Evolutionary conservation across 2,329 filamentous ascomycete species (phyloP).

Genomic region (Fusarium circinatum): DNA sequence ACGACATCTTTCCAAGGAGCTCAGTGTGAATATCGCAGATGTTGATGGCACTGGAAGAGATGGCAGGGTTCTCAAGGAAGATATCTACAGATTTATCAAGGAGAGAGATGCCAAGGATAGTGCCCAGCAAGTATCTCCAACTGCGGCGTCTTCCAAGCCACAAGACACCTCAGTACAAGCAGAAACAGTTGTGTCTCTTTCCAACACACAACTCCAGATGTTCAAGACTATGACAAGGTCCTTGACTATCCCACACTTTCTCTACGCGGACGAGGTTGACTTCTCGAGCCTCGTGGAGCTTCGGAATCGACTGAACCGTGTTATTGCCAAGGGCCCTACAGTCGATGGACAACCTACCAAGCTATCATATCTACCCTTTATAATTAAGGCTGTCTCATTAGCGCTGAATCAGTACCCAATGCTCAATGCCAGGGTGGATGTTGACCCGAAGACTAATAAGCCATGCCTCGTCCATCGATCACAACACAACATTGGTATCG

Average conservation of each 20-base stretch:
- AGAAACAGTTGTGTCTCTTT: constrained; percentile 77
- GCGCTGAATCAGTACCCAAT: constrained; percentile 84
- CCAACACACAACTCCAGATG: constrained; percentile 88
- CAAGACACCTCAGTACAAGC: constrained; percentile 59
- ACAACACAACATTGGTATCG: constrained; percentile 94
- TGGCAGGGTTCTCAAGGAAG: constrained; percentile 91
- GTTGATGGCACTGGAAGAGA: constrained; percentile 89
- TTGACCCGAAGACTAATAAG: constrained; percentile 64
- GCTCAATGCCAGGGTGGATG: constrained; percentile 86
- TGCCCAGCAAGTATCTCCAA: constrained; percentile 35
- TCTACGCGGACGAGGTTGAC: constrained; percentile 91
- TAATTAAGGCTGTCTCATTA: constrained; percentile 93
- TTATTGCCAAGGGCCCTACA: constrained; percentile 57
- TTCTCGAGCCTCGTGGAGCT: constrained; percentile 79
- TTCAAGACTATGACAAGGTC: constrained; percentile 98
- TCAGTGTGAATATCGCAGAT: constrained; percentile 80
- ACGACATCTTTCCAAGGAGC: constrained; percentile 84
- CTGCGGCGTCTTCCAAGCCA: constrained; percentile 30
- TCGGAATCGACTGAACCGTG: constrained; percentile 77
- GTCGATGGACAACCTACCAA: constrained; percentile 66
- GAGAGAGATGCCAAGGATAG: constrained; percentile 54
- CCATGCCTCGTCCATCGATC: constrained; percentile 81
- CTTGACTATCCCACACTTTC: constrained; percentile 90
- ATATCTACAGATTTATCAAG: constrained; percentile 79
- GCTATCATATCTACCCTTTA: constrained; percentile 91